These are phyloP conservation scores for Canavalia gladiata DNA, from an alignment of 306 rosid species.

Conservation along the genomic window DNA sequence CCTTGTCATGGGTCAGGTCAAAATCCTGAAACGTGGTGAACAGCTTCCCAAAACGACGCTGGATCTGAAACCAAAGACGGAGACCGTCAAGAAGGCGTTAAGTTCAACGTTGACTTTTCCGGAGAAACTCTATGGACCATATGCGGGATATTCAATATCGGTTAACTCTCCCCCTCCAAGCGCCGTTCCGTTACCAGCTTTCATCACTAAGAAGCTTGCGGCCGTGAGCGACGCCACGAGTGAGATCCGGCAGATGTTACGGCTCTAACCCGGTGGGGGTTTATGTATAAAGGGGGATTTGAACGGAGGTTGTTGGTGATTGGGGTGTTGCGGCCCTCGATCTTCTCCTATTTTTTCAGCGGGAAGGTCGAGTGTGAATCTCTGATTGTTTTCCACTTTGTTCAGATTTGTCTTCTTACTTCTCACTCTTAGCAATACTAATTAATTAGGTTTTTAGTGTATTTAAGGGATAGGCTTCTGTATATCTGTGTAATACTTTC, in stretches of 20 bases:
- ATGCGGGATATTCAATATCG: conserved; percentile 56
- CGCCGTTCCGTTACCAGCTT: conserved; percentile 66
- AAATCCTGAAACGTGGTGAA: conserved; percentile 61
- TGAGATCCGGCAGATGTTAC: conserved; percentile 50
- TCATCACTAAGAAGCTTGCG: conserved; percentile 47
- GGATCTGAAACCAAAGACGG: neutral
- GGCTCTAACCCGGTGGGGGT: neutral
- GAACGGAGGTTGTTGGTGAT: conserved; percentile 40
- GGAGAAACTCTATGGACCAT: conserved; percentile 31
- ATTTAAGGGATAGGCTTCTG: neutral
- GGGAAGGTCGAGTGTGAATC: conserved; percentile 43
- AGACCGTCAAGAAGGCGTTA: neutral
- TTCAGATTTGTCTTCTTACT: neutral
- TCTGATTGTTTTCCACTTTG: conserved; percentile 37
- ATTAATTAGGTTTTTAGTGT: neutral
- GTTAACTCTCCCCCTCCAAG: conserved; percentile 64
- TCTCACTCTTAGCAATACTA: neutral
- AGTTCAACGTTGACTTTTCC: neutral
- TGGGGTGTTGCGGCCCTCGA: conserved; percentile 41
- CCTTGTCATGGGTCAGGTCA: conserved; percentile 52
- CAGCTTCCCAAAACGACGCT: neutral
- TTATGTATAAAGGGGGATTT: neutral
- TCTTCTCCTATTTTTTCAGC: conserved; percentile 66
- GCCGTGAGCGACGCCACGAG: conserved; percentile 48
- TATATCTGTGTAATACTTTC: neutral